Base-by-base conservation (phyloP, 2,329 filamentous ascomycete species). In the Escovopsis weberi region DNA sequence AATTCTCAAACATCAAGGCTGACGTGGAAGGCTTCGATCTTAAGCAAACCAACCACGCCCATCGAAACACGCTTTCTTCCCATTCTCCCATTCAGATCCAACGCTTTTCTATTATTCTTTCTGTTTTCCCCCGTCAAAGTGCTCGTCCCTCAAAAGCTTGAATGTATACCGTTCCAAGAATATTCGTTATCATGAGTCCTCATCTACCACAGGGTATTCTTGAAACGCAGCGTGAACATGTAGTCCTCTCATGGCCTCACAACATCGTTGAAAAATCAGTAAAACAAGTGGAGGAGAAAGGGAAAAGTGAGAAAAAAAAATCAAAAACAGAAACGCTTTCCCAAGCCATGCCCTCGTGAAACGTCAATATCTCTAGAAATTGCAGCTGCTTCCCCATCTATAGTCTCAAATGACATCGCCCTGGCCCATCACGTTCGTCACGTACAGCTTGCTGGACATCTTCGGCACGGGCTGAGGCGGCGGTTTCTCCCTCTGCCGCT, bases 391-490 rank as follows among this genome's bases (percentile, higher is more conserved):
- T 15, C 15, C 15, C 15, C 15, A 15, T 15, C 15, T 15, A 15
- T 15, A 15, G 6, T 30, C 26, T 48, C 42, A 51, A 32, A 60
- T 45, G 53, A 62, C 59, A 38, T 66, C 61, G 1, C 60, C 60
- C 12, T 61, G 56, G 8, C 59, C 58, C 23, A 58, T 41, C 43
- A 59, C 47, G 28, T 58, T 59, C 2, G 57, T 53, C 19, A 59
- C 51, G 40, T 57, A 58, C 28, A 59, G 44, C 26, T 57, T 60
- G 34, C 53, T 55, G 9, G 55, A 53, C 42, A 71, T 55, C 40
- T 65, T 66, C 3, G 68, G 64, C 12, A 66, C 57, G 12, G 64
- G 60, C 38, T 64, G 65, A 15, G 59, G 55, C 12, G 61, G 62
- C 34, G 63, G 50, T 37, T 53, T 60, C 26, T 61, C 56, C 11